Base-by-base conservation (phyloP, 108 stramenopile species). In the Conticribra guillardii region DNA sequence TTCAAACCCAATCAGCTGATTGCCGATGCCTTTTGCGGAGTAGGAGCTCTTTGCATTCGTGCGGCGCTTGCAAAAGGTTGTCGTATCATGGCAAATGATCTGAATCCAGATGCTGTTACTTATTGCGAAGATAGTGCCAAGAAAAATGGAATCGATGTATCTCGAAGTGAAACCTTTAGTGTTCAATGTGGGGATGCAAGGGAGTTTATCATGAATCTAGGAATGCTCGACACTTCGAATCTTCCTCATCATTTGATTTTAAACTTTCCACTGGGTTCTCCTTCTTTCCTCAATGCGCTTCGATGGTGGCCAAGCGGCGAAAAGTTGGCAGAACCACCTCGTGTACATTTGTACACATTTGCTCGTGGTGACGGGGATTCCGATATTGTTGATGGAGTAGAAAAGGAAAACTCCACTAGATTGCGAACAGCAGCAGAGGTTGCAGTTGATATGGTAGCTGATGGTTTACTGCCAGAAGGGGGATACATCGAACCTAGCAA, bases 21-120 rank as follows among this genome's bases (percentile, higher is more conserved):
- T 17, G 95, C 95, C 5, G 98, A 98, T 72, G 86, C 92, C 37
- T 95, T 97, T 84, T 96, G 93, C 46, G 99, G 99, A 16, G 96
- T 97, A 0, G 99, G 99, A 1, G 97, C 99, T 4, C 86, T 98
- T 27, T 95, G 94, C 44, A 58, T 98, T 8, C 84, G 95, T 21
- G 61, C 96, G 7, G 87, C 79, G 5, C 70, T 68, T 18, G 73
- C 71, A 54, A 65, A 80, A 51, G 68, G 80, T 52, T 60, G 78
- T 80, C 23, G 47, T 0, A 69, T 93, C 33, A 46, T 87, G 3
- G 97, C 97, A 33, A 99, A 98, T 78, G 99, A 99, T 67, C 87
- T 88, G 88, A 96, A 96, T 54, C 89, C 89, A 24, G 76, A 67
- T 51, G 90, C 92, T 1, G 79, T 92, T 7, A 68, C 82, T 23